A percentile compares a stretch with the other conserved stretches of the same genome.
Evolutionary conservation across 768 basidiomycete genomes (phyloP).

Genomic region (Leccinum subtestaceum): DNA sequence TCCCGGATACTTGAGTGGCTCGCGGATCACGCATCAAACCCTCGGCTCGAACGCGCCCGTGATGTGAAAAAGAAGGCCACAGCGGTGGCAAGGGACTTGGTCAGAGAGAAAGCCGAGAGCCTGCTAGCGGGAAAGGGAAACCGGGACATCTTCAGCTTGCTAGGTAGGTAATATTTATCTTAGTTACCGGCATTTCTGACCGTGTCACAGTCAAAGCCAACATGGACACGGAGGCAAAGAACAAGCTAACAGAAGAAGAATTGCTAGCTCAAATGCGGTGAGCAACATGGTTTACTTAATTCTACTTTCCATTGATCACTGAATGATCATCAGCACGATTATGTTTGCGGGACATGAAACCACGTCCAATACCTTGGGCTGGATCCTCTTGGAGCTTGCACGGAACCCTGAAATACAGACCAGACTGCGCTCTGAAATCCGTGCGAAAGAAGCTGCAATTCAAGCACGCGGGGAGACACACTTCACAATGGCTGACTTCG

Average conservation of each 20-base stretch:
- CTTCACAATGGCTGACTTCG: constrained; percentile 40
- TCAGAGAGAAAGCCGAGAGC: constrained; percentile 15
- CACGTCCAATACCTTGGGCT: constrained; percentile 54
- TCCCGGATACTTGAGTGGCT: constrained; percentile 32
- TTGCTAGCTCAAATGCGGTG: constrained; percentile 21
- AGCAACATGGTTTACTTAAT: not conserved
- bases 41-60: constrained; percentile 20
- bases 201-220: constrained; percentile 25
- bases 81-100: constrained; percentile 14
- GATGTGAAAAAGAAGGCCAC: constrained; percentile 5
- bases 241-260: constrained; percentile 22
- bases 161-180: constrained; percentile 31
- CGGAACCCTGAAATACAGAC: constrained; percentile 57
- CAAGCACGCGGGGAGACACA: constrained; percentile 13
- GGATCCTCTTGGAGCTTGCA: constrained; percentile 63
- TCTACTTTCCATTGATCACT: not conserved
- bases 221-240: constrained; percentile 25
- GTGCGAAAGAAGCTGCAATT: constrained; percentile 6
- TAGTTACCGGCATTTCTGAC: not conserved
- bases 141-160: constrained; percentile 30
- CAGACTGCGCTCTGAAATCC: constrained; percentile 45
- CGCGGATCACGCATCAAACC: constrained; percentile 24
- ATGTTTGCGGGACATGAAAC: constrained; percentile 59
- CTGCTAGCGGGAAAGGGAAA: constrained; percentile 15
- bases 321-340: constrained; percentile 36